Evolutionary conservation across 2,329 filamentous ascomycete genomes (phyloP).

Genomic region (Tolypocladium pustulatum): DNA sequence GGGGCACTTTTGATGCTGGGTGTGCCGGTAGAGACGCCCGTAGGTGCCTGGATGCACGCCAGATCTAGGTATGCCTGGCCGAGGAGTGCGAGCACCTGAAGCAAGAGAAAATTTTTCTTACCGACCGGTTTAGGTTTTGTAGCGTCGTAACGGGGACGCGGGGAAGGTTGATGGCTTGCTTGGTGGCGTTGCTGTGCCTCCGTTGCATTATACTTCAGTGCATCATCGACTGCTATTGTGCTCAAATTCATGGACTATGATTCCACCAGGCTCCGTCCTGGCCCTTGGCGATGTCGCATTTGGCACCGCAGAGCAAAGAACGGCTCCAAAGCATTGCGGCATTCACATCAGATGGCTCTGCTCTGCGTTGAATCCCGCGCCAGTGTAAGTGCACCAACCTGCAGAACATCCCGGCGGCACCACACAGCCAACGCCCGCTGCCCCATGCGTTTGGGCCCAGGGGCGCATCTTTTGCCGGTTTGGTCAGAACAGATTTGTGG

Average conservation of each 20-base stretch:
- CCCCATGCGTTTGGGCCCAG: not conserved
- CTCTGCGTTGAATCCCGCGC: not conserved
- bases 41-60: not conserved
- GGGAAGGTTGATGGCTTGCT: not conserved
- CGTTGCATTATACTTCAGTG: not conserved
- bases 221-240: not conserved
- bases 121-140: not conserved
- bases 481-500: not conserved
- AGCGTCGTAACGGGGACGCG: not conserved
- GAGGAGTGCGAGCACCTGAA: not conserved
- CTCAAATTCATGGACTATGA: not conserved
- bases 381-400: not conserved
- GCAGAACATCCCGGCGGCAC: not conserved
- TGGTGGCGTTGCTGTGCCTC: not conserved
- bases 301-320: not conserved
- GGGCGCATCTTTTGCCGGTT: not conserved
- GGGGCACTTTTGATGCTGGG: not conserved
- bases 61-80: not conserved
- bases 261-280: not conserved
- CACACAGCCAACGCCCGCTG: not conserved
- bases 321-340: not conserved
- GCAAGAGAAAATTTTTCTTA: not conserved
- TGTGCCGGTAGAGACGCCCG: not conserved
- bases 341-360: not conserved
- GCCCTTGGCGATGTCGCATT: not conserved